Evolutionary conservation across 1,284 basidiomycete species (phyloP), one percentile per base, ranked within the genome.

Genomic region (Trichosporon inkin): DNA sequence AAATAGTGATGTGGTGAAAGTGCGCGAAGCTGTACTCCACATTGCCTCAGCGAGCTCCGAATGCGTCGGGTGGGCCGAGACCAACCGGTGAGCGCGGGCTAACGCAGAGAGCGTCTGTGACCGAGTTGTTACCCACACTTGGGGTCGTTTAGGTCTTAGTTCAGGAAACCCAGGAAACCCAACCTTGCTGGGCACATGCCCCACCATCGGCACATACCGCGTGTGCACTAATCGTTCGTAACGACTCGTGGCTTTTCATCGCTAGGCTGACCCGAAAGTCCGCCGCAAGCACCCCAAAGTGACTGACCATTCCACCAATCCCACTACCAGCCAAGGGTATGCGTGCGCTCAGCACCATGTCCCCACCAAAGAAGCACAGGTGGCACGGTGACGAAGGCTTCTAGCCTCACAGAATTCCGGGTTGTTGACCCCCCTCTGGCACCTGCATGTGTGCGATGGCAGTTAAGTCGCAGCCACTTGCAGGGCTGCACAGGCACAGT

Each of bases 171-270:
- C 39, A 41, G 20, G 40, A 44, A 44, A 14, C 11, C 11, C 20
- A 44, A 24, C 40, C 11, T 49, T 49, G 24, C 14, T 3, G 24
- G 22, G 44, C 8, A 17, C 24, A 49, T 49, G 28, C 44, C 44
- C 44, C 44, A 49, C 44, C 28, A 49, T 49, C 44, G 28, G 44
- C 44, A n/a, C 44, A 49, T 49, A 32, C 24, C 44, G 16, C 44
- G 19, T 17, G 44, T 32, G 22, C 44, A 32, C 22, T 19, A 3
- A 32, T 13, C 5, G 13, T n/a, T 32, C 44, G 44, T 49, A 49
- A 49, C 44, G 22, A 44, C 24, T 28, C 28, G 44, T 49, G 44
- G 44, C 44, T 49, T 24, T 49, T 49, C 24, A 24, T 14, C 22
- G 28, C 13, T 49, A 49, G 44, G 28, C 44, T 19, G 44, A 49